Base-by-base conservation (phyloP, 768 basidiomycete genomes). In the Gymnopilus dilepis region DNA sequence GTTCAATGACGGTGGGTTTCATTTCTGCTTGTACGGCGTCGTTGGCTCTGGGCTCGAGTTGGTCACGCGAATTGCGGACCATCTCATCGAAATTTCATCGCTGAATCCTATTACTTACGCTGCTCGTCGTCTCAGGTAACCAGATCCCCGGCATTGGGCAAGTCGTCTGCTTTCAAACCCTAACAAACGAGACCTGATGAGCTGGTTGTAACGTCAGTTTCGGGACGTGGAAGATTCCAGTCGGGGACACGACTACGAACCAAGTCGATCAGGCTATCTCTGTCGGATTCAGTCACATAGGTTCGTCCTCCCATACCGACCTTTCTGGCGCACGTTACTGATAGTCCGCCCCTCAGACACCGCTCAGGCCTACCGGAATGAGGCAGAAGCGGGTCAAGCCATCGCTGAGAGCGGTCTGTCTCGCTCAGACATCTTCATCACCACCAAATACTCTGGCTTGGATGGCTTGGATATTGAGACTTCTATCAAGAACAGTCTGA, bases 151-250 rank as follows among this genome's bases (percentile, higher is more conserved):
- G 78, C 61, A 79, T 90, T 45, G 87, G 80, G 63, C 75, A 52
- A 45, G 73, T 33, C 13, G 12, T 15, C 12, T 19, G 11, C 24
- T 33, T 26, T 24, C 22, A n/a, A n/a, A n/a, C n/a, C n/a, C n/a
- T n/a, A n/a, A n/a, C n/a, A n/a, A n/a, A n/a, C n/a, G n/a, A n/a
- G n/a, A n/a, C n/a, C n/a, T n/a, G n/a, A n/a, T n/a, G n/a, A n/a
- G n/a, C n/a, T n/a, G n/a, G n/a, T n/a, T n/a, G n/a, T n/a, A n/a
- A n/a, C n/a, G n/a, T n/a, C 54, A 79, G 78, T 12, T 87, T 86
- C 67, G 89, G 87, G 30, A 89, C 88, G 3, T 88, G 87, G 84
- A 84, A 77, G 41, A 64, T 86, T n/a, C 86, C 86, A 1, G 83
- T 84, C 38, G 87, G 86, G 0, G 80, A 84, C 60, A 75, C 72